Evolutionary conservation across 345 rosid genomes (phyloP), one percentile per base, ranked within the genome.

Genomic region (Noccaea bulbosa): DNA sequence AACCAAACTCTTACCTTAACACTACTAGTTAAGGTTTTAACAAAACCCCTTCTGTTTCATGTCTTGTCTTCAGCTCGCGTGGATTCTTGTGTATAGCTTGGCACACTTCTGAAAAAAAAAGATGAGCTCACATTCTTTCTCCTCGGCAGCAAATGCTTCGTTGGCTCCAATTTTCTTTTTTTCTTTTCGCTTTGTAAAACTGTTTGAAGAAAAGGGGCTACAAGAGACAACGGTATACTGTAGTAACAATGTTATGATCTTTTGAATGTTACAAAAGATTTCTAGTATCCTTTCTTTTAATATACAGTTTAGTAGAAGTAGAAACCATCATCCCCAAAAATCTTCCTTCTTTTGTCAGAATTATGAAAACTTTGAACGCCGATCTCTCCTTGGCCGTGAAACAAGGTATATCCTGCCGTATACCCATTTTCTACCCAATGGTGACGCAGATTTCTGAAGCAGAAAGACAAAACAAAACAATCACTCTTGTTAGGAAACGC

Each of bases 61-160:
- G 27, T 32, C 69, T n/a, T 69, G 27, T 55, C 51, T 79, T 74
- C 96, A 93, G 98, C 88, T 91, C 59, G 87, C 96, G 6, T 91
- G 97, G 98, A 82, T 85, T 82, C 83, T 93, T 73, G 90, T 91
- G 79, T 93, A 91, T 85, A 91, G 98, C 88, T 77, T 94, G 90
- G 90, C 81, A 41, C 96, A 94, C 72, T 91, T 87, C 77, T 88
- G 84, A 20, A 20, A 91, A 20, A 91, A 55, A 27, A 27, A 30
- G 16, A 44, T 46, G 51, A 62, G 46, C 41, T 14, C 32, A 7
- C 32, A 24, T 59, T 51, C 35, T 60, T 35, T 14, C 55, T 57
- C 14, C 71, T 27, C 81, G 46, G 30, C 30, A 27, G 30, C 30
- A 27, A 27, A 27, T 27, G 4, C 30, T 2, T 27, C 30, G 30